Conservation (phyloP, 495 filamentous ascomycete genomes). For the Neurospora hispaniola region DNA sequence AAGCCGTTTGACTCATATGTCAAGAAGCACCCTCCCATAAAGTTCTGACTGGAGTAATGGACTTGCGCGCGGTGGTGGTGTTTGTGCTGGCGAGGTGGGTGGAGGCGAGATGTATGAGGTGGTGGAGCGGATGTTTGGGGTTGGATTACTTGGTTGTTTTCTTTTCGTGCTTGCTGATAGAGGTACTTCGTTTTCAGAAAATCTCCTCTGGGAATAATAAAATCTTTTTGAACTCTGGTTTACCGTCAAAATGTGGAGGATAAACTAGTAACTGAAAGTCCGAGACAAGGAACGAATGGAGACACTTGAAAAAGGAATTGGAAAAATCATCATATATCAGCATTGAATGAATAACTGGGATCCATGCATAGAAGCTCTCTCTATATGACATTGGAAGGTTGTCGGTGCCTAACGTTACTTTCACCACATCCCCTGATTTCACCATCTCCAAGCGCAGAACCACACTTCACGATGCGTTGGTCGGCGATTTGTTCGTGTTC, state of each 20-base stretch:
- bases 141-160: no score
- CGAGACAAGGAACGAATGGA: neutral
- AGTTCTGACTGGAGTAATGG: neutral
- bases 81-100: conserved; percentile 22
- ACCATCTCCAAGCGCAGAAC: neutral
- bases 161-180: no score
- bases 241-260: no score
- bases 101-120: conserved; percentile 2
- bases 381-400: neutral
- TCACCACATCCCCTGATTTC: neutral
- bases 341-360: neutral
- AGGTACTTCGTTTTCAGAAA: no score
- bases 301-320: neutral
- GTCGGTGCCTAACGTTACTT: neutral
- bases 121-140: no score
- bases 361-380: neutral
- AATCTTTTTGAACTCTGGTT: no score
- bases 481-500: neutral
- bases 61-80: conserved; percentile 13
- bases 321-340: neutral
- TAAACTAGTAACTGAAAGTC: no score
- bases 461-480: neutral
- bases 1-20: neutral
- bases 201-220: no score
- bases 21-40: neutral